Base-by-base conservation (phyloP, 768 basidiomycete species). In the Cyathus striatus region DNA sequence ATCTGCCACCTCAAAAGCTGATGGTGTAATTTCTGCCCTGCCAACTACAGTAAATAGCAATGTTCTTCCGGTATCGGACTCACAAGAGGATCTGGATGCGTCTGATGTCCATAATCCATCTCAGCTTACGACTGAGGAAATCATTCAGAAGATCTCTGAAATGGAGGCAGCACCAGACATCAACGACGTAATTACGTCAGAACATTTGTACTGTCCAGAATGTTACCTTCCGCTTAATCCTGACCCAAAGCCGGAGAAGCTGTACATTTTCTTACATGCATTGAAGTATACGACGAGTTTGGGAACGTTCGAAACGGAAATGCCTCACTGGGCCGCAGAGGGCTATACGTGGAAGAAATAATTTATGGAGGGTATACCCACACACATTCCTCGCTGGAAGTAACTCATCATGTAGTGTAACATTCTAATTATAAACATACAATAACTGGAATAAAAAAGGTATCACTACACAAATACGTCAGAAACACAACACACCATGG, bases 211-310 rank as follows among this genome's bases (percentile, higher is more conserved):
- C 64, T 99, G 95, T 59, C 70, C 78, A 1, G 89, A 91, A 57
- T 99, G 95, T 59, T 97, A 88, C 61, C 70, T 96, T 36, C 96
- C 96, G 13, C 65, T 97, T 20, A 83, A 93, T 44, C 90, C 92
- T 9, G 96, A 99, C 63, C 96, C 95, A 2, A 81, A 79, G 55
- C 93, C 94, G 2, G 90, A 93, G 59, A 81, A 81, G 47, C 69
- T 98, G 44, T 97, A 91, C 64, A 98, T 99, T 51, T 99, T 94
- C 65, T 65, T 99, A 56, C 96, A 99, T 55, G 94, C 96, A 21
- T 62, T 88, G 56, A 76, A 77, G 52, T 97, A 93, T 62, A 87
- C 83, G 38, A 85, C 85, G 10, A 81, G 79, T 48, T 67, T 92
- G 34, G 91, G 91, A n/a, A 65, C 74, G 21, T 95, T 88, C 52